phyloP scores from a whole-genome alignment of 192 early-diverging fungal genomes.

The Geranomyces michiganensis region DNA sequence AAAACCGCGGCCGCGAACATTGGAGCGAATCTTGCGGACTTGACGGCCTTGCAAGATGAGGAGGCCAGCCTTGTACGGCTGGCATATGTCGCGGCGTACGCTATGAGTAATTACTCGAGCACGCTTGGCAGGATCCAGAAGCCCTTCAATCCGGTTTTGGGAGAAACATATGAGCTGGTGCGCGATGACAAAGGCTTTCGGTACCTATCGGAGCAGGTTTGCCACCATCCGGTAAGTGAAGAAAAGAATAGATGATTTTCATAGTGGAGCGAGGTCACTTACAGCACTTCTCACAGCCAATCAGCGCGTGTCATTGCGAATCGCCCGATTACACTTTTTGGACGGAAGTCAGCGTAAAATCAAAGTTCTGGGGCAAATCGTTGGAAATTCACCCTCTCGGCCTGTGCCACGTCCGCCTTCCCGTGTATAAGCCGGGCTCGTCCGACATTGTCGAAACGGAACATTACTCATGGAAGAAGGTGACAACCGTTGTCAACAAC shows the following conservation, averaged over 20 bases:
- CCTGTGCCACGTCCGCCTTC: constrained; percentile 77
- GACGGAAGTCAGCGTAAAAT: constrained; percentile 85
- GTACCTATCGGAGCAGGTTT: constrained; percentile 86
- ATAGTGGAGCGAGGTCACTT: neutral
- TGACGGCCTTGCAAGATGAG: constrained; percentile 35
- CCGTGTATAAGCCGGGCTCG: constrained; percentile 59
- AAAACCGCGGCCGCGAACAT: neutral
- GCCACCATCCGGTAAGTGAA: constrained; percentile 76
- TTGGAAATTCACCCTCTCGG: constrained; percentile 82
- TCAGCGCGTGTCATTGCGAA: constrained; percentile 86
- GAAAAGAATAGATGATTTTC: neutral
- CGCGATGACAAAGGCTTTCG: constrained; percentile 76
- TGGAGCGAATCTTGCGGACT: constrained; percentile 23
- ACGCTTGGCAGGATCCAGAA: constrained; percentile 77
- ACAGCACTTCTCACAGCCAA: constrained; percentile 52
- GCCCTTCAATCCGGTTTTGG: constrained; percentile 89
- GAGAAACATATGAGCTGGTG: constrained; percentile 88
- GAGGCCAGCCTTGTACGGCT: constrained; percentile 56
- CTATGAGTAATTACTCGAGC: constrained; percentile 81
- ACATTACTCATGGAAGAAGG: constrained; percentile 82
- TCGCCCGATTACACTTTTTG: constrained; percentile 79
- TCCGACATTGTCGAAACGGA: constrained; percentile 57
- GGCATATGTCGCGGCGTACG: constrained; percentile 82
- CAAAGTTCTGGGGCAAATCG: constrained; percentile 84
- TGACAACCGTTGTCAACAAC: constrained; percentile 83